Base-by-base conservation (phyloP, 495 filamentous ascomycete species). In the Tuber umbilicatum region DNA sequence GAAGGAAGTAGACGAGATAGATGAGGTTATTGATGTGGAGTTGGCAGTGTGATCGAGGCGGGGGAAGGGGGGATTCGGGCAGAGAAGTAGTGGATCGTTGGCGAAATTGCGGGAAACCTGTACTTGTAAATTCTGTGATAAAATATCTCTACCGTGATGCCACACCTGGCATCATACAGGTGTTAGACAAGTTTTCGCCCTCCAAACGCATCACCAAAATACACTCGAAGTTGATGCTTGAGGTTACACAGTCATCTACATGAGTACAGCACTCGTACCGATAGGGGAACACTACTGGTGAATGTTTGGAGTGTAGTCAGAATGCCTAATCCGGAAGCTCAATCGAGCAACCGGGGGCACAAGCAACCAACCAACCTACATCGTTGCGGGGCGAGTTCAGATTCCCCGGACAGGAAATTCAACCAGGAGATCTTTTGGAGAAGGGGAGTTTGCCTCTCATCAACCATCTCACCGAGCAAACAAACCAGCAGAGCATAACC, bases 21-120 rank as follows among this genome's bases (percentile, higher is more conserved):
- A 88, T 84, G 69, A 87, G 85, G 71, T 86, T 85, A 78, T 89
- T 84, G 40, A 87, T 81, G 41, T 86, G 85, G 76, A 87, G 86
- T 27, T 60, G n/a, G 50, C 12, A n/a, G 50, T 60, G 50, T 60
- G 50, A 47, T 2, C 45, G 45, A 47, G 43, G 47, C n/a, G 47
- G 47, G n/a, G 21, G 9, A 23, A 50, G 23, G 47, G 9, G 47
- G 47, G 23, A 23, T 60, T 60, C n/a, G 0, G n/a, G 2, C 23
- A 10, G 50, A 60, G 23, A 14, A 60, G n/a, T 31, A 27, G 50
- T 27, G 50, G n/a, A 14, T 60, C 50, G n/a, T n/a, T 60, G n/a
- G 50, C 47, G 23, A 1, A 55, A 23, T 23, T 47, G 45, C 16
- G 21, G 23, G 47, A 23, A 27, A 27, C 47, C 31, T 7, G 23